Conservation (phyloP, 1,284 basidiomycete species). For the Spongiforma sp. region DNA sequence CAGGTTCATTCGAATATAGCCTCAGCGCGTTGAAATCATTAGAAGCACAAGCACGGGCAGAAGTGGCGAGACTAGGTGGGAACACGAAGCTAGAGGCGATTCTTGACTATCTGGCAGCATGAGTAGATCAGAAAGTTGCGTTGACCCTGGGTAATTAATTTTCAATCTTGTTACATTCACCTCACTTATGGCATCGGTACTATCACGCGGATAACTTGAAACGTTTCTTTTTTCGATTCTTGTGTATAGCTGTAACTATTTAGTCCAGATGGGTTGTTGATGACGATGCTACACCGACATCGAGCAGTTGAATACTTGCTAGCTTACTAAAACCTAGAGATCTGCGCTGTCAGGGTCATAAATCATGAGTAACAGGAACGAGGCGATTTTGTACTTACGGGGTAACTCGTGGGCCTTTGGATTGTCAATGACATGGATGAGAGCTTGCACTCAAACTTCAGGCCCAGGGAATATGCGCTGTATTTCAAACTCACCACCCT, state of each 20-base stretch:
- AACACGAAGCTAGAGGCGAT: constrained; percentile 31
- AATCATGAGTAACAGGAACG: not conserved
- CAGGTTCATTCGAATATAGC: constrained; percentile 77
- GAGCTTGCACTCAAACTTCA: not conserved
- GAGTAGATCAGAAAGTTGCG: not conserved
- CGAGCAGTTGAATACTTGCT: too few relatives aligned
- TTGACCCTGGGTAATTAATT: not conserved
- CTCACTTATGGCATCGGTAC: too few relatives aligned
- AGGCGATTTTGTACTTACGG: not conserved
- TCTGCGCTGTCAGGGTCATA: too few relatives aligned
- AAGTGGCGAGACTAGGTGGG: constrained; percentile 32
- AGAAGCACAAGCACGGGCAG: constrained; percentile 50
- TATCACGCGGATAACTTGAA: too few relatives aligned
- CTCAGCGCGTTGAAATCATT: constrained; percentile 57
- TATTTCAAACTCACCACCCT: not conserved
- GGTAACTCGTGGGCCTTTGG: not conserved
- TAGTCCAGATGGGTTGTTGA: too few relatives aligned
- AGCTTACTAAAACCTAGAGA: too few relatives aligned
- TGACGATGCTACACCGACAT: too few relatives aligned
- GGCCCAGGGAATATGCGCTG: not conserved
- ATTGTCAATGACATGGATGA: not conserved
- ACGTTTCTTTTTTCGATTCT: too few relatives aligned
- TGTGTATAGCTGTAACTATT: too few relatives aligned
- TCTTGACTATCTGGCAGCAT: constrained; percentile 23
- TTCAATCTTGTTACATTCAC: not conserved